These are phyloP conservation scores for Syzygium oleosum DNA, from an alignment of 345 rosid genomes.

Conservation along the genomic window DNA sequence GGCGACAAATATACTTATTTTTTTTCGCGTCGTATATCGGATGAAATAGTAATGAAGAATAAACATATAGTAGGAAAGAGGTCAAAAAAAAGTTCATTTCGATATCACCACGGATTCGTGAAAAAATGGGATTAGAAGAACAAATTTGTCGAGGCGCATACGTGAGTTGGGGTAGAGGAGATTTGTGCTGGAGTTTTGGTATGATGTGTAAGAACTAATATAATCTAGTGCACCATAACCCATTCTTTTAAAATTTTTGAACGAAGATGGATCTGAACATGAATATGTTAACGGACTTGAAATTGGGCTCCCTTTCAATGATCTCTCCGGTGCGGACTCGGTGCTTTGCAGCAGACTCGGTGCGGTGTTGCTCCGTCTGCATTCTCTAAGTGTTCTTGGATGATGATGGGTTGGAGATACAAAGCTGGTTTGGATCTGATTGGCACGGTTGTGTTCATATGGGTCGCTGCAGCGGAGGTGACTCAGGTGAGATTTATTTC, in stretches of 20 bases:
- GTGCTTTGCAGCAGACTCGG: neutral
- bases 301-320: neutral
- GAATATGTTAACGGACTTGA: neutral
- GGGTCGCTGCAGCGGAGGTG: slow-evolving; percentile 47
- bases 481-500: slow-evolving; percentile 22
- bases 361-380: neutral
- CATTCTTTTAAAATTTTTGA: neutral
- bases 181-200: too few species aligned
- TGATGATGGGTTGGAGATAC: slow-evolving; percentile 46
- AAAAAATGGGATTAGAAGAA: too few species aligned
- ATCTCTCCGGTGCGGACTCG: too few species aligned
- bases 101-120: too few species aligned
- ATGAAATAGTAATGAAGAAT: too few species aligned
- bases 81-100: too few species aligned
- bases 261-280: fast-evolving
- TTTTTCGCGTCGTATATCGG: too few species aligned
- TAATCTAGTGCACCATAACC: fast-evolving
- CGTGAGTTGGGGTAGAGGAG: too few species aligned
- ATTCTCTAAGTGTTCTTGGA: neutral
- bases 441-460: slow-evolving; percentile 37
- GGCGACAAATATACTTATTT: too few species aligned
- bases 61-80: too few species aligned
- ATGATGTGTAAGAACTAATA: neutral
- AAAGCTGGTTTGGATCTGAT: slow-evolving; percentile 45
- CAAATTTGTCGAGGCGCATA: too few species aligned